Conservation (phyloP, 1,284 basidiomycete species). For the Moniliella sp. region DNA sequence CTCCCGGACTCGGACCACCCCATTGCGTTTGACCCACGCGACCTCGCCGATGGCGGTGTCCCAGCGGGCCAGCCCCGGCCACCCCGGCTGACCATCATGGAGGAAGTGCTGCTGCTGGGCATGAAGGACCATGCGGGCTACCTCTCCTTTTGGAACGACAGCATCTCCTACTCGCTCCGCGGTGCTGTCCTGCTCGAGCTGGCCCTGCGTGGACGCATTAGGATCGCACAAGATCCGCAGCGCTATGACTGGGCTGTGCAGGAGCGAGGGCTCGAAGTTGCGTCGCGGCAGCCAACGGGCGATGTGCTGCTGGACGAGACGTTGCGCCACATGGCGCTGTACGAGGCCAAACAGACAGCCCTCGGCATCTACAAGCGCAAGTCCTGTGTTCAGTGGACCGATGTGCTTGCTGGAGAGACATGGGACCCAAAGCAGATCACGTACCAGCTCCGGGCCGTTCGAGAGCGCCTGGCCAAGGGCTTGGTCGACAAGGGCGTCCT, state of each 20-base stretch:
- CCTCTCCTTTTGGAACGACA: constrained; percentile 34
- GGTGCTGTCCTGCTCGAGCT: constrained; percentile 31
- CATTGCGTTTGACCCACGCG: no score
- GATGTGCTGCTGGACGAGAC: constrained; percentile 30
- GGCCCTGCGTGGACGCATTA: constrained; percentile 20
- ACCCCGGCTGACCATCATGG: no score
- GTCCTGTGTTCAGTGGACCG: no score
- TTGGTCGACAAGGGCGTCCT: constrained; percentile 32
- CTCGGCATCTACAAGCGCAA: no score
- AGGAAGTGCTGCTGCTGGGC: no score
- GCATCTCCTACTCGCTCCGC: constrained; percentile 30
- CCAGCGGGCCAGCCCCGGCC: no score
- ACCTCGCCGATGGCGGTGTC: no score
- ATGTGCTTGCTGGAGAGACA: no score
- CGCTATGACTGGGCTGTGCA: constrained; percentile 8
- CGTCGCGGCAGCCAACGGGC: constrained; percentile 20
- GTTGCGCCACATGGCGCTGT: constrained; percentile 21
- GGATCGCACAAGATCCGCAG: constrained; percentile 13
- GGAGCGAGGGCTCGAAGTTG: constrained; percentile 23
- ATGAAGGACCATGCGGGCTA: no score
- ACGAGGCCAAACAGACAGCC: no score
- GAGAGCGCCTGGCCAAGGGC: constrained; percentile 30
- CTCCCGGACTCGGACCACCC: no score
- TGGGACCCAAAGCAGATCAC: constrained; percentile 33
- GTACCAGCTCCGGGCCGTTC: constrained; percentile 31